Base-by-base conservation (phyloP, 1,139 yeast species). In the Suhomyces coccinellae region DNA sequence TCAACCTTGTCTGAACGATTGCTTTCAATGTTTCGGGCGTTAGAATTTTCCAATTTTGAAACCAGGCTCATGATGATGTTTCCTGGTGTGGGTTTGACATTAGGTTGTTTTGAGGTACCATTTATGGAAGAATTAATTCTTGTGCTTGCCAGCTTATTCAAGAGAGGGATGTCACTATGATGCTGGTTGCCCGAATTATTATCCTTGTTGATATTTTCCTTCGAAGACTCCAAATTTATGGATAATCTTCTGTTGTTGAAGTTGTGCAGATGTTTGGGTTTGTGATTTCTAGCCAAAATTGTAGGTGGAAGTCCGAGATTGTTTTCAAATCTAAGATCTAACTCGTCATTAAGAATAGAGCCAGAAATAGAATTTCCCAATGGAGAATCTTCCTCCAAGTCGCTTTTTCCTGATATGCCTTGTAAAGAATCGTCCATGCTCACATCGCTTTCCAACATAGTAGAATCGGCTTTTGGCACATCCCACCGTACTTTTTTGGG, bases 401-500 rank as follows among this genome's bases (percentile, higher is more conserved):
- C 66, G 43, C 63, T 63, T 31, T 54, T 59, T n/a, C 54, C 44
- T 14, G 48, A 29, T 7, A 49, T 47, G 14, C 41, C 31, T 8
- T 38, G 42, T 27, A 44, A 17, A 4, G 44, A 44, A 26, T 60
- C 66, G 33, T 59, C 63, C 52, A 60, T 50, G 34, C 71, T 65
- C 14, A 57, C 34, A 48, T 59, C 59, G 44, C 61, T 51, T 45
- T 56, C 49, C 30, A 66, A 62, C 61, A 68, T 62, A 29, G 64
- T 62, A 5, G 58, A 49, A 47, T 71, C 74, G 33, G 49, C 58
- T 27, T 57, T 59, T 7, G 69, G 69, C 2, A 66, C 64, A 49
- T 68, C 73, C 70, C 76, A 70, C 41, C 73, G 67, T 0, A 71
- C 75, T 41, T 64, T 67, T 44, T 67, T 71, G 6, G 52, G 41